Percentiles rank a stretch among this genome's conserved stretches.
Evolutionary conservation across 2,329 filamentous ascomycete species (phyloP).

Genomic region (Periconia sp.): DNA sequence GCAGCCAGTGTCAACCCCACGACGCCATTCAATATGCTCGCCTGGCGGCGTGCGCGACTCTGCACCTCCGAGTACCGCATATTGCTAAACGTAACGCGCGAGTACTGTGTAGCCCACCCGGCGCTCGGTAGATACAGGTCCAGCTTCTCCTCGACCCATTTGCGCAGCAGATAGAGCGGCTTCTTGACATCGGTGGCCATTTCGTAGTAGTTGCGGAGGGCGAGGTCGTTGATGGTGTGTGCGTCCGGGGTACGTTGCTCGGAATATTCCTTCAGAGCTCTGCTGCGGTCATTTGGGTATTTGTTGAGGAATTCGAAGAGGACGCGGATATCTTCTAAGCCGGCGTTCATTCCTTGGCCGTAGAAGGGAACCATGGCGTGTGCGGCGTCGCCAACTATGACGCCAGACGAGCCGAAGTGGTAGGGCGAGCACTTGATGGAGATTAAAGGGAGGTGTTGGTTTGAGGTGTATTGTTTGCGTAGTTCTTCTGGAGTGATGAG

Average conservation of each 20-base stretch:
- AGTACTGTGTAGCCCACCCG: conserved; percentile 92
- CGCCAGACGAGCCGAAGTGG: conserved; percentile 73
- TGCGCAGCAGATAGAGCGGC: conserved; percentile 75
- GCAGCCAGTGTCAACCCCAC: conserved; percentile 25
- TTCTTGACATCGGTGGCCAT: conserved; percentile 87
- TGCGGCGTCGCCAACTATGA: conserved; percentile 89
- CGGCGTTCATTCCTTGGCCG: conserved; percentile 96
- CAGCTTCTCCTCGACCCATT: conserved; percentile 82
- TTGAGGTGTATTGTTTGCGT: conserved; percentile 71
- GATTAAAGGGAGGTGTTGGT: conserved; percentile 90
- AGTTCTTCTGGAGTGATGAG: conserved; percentile 70
- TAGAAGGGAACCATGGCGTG: conserved; percentile 99
- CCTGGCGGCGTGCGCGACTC: conserved; percentile 58
- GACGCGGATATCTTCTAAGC: conserved; percentile 88
- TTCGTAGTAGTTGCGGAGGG: conserved; percentile 87
- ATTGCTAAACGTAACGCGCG: conserved; percentile 89
- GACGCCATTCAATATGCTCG: conserved; percentile 32
- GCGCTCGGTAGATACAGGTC: conserved; percentile 73
- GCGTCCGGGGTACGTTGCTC: conserved; percentile 73
- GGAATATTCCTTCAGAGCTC: conserved; percentile 73
- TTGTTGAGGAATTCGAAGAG: conserved; percentile 82
- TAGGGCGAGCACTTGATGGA: conserved; percentile 91
- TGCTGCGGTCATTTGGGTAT: conserved; percentile 49
- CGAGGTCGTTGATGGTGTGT: conserved; percentile 88
- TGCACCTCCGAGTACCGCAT: conserved; percentile 86